A percentile compares a stretch with the other conserved stretches of the same genome.
Evolutionary conservation across 108 stramenopile genomes (phyloP).

Genomic region (Skeletonema potamos): DNA sequence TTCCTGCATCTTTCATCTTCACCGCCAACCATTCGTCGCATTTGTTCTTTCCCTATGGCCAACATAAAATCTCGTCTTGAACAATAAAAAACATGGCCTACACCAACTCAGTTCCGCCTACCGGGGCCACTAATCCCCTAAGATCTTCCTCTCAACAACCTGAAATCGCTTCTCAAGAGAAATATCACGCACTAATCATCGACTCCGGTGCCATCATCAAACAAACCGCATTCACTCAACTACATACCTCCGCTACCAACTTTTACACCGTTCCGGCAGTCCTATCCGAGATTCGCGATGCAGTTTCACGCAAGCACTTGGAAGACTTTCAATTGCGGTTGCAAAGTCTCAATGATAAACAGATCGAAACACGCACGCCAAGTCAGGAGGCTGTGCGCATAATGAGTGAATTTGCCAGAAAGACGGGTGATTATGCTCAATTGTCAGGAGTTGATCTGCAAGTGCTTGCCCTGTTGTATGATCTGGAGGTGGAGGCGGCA

Average conservation of each 20-base stretch:
- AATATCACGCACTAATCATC: constrained; percentile 71
- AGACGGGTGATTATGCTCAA: constrained; percentile 92
- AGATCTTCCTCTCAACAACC: background rate
- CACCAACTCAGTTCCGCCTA: background rate
- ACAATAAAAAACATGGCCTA: background rate
- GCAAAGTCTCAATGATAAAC: constrained; percentile 23
- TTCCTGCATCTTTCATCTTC: too few relatives aligned
- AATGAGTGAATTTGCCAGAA: constrained; percentile 81
- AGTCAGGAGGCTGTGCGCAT: constrained; percentile 44
- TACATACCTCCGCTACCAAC: constrained; percentile 46
- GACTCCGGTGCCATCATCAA: constrained; percentile 89
- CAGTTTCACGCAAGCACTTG: constrained; percentile 63
- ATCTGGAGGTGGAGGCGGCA: constrained; percentile 80
- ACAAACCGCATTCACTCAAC: constrained; percentile 50
- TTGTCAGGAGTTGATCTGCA: constrained; percentile 88
- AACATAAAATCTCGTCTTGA: background rate
- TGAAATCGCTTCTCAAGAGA: constrained; percentile 4
- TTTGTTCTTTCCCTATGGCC: background rate
- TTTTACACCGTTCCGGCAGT: constrained; percentile 81
- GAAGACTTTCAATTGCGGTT: constrained; percentile 59
- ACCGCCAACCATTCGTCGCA: background rate
- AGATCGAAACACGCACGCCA: background rate
- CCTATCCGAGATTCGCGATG: constrained; percentile 76
- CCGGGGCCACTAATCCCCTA: background rate
- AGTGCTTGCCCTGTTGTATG: constrained; percentile 89